Base-by-base conservation (phyloP, 495 filamentous ascomycete genomes). In the Aspergillus egyptiacus region DNA sequence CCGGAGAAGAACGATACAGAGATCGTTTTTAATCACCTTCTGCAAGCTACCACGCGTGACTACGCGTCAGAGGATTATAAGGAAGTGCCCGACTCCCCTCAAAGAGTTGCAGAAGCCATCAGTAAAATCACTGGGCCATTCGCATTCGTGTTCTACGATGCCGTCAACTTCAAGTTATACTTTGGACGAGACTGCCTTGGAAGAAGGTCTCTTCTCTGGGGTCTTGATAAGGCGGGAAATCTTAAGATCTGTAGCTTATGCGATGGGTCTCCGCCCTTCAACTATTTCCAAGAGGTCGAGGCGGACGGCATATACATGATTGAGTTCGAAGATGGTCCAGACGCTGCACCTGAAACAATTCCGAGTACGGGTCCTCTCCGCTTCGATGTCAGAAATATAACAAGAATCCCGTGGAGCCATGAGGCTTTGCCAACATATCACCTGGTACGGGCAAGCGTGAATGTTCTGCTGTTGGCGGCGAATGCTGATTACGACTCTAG, bases 121-220 rank as follows among this genome's bases (percentile, higher is more conserved):
- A 73, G 77, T 34, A 70, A 66, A 35, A 79, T 96, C 27, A 80
- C 83, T 40, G 93, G 93, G 7, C 91, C 94, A 8, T 97, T 87
- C 66, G 86, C 94, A 11, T 94, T 97, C 69, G 80, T 96, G 2
- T 97, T 85, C 66, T 89, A 83, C 61, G 86, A 97, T 67, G 73
- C 73, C 5, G 50, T 63, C 17, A 64, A 75, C 45, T 66, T 68
- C 11, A 73, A 70, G 20, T 36, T 97, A 6, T 91, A 80, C 70
- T 96, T 85, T 62, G 87, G 84, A 14, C 74, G 93, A 48, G 93
- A 99, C 64, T 84, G 84, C 48, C 73, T 97, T 14, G 93, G 93
- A 19, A 75, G 93, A 51, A 74, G 94, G 42, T 96, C 93, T 34
- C 71, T 98, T 5, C 72, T 97, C 23, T 65, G 66, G 8, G 75